Percentiles rank a stretch among this genome's conserved stretches.
Evolutionary conservation across 306 rosid genomes (phyloP).

Genomic region (Cucurbita argyrosperma): DNA sequence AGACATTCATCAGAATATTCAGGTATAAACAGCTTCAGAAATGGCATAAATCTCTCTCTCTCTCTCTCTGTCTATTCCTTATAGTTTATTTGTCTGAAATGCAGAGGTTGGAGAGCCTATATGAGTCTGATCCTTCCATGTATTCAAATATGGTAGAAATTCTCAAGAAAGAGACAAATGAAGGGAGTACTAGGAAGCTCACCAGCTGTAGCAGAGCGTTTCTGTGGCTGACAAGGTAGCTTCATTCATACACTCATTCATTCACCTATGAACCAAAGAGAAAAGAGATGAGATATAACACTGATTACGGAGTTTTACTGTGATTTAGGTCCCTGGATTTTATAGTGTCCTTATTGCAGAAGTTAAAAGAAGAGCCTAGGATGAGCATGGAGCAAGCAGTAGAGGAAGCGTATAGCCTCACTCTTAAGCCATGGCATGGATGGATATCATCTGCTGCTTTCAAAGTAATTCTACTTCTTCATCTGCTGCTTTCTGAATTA

Average conservation of each 20-base stretch:
- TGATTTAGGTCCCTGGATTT: conserved; percentile 60
- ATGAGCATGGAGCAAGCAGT: conserved; percentile 57
- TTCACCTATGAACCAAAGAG: neutral
- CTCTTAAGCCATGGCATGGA: conserved; percentile 81
- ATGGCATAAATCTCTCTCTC: neutral
- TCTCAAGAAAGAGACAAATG: conserved; percentile 44
- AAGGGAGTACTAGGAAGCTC: conserved; percentile 30
- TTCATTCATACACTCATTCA: neutral
- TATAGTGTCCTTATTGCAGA: conserved; percentile 35
- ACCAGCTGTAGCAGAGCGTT: conserved; percentile 59
- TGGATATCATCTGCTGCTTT: conserved; percentile 94
- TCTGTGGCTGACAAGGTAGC: conserved; percentile 79
- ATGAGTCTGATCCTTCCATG: conserved; percentile 37
- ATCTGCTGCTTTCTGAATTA: too few species aligned
- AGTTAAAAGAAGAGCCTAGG: conserved; percentile 31
- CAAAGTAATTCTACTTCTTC: conserved; percentile 30
- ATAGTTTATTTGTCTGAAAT: neutral
- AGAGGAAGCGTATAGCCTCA: conserved; percentile 53
- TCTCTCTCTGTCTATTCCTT: neutral
- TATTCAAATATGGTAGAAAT: conserved; percentile 70
- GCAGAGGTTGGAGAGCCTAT: conserved; percentile 58
- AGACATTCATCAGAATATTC: conserved; percentile 68
- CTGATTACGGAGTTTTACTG: neutral
- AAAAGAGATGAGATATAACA: neutral
- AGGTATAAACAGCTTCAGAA: conserved; percentile 21